These are phyloP conservation scores for Eucalyptus victrix DNA, from an alignment of 345 rosid genomes.

Conservation along the genomic window DNA sequence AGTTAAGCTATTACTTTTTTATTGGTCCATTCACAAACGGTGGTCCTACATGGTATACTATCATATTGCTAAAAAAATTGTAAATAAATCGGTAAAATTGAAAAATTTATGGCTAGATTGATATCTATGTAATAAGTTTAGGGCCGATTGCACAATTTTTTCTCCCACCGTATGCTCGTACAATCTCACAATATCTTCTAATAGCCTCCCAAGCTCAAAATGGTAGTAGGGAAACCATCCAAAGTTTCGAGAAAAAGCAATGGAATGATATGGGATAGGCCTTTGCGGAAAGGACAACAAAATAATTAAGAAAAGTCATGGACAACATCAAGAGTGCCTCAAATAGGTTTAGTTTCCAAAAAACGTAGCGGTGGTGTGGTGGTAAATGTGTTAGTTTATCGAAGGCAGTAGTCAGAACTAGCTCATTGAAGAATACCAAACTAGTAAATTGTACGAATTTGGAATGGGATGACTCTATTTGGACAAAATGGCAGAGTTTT, in stretches of 20 bases:
- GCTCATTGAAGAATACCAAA: neutral
- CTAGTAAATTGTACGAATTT: neutral
- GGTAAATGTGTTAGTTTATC: neutral
- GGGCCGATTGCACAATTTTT: neutral
- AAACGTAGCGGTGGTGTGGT: neutral
- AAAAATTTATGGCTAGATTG: neutral
- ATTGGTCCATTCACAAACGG: neutral
- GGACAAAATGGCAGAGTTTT: neutral
- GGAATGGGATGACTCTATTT: neutral
- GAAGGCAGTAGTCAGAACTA: neutral
- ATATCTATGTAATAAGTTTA: neutral
- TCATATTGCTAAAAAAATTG: neutral
- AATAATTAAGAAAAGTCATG: neutral
- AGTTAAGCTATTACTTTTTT: neutral
- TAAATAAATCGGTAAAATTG: neutral
- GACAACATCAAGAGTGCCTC: neutral
- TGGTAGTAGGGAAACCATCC: neutral
- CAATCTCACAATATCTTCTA: neutral
- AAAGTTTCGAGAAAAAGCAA: neutral
- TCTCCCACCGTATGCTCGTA: neutral
- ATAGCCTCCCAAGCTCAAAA: neutral
- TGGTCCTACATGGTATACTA: rapidly evolving
- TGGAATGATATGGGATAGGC: neutral
- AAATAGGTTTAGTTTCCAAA: neutral
- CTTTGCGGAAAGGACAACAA: neutral